Evolutionary conservation across 192 early-diverging fungal genomes (phyloP).

Genomic region (Backusella australiensis): DNA sequence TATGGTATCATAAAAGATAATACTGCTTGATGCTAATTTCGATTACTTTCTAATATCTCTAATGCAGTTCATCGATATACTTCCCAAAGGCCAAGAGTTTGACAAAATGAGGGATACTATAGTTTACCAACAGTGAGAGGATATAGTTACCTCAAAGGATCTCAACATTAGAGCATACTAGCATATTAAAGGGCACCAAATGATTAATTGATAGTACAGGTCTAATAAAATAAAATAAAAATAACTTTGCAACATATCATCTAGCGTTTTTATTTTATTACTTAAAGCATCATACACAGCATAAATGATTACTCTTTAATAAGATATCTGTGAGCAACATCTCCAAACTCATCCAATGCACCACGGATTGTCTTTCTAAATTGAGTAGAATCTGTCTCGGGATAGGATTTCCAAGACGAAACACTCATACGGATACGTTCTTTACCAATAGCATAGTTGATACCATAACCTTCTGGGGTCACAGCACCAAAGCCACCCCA

Average conservation of each 20-base stretch:
- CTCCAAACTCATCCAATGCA: conserved; percentile 61
- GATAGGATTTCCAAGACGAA: conserved; percentile 46
- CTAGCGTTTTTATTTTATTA: background rate
- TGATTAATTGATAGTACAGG: too few species aligned
- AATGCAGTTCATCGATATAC: too few species aligned
- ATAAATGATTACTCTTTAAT: background rate
- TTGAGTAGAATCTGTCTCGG: conserved; percentile 43
- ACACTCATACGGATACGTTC: conserved; percentile 73
- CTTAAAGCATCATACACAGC: background rate
- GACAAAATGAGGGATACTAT: too few species aligned
- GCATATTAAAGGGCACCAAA: too few species aligned
- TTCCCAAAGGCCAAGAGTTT: background rate
- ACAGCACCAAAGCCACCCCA: conserved; percentile 88
- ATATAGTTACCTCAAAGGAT: too few species aligned
- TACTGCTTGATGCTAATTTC: too few species aligned
- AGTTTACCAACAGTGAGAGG: too few species aligned
- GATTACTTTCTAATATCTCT: too few species aligned
- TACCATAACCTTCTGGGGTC: conserved; percentile 81
- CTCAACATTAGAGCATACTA: too few species aligned
- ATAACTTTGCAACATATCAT: background rate
- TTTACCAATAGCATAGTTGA: conserved; percentile 75
- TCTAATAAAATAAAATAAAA: background rate
- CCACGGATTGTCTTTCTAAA: conserved; percentile 63
- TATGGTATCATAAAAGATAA: too few species aligned
- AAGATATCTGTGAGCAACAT: conserved; percentile 14